Conservation (phyloP, 768 basidiomycete species). For the Rubroboletus pulcherrimus region DNA sequence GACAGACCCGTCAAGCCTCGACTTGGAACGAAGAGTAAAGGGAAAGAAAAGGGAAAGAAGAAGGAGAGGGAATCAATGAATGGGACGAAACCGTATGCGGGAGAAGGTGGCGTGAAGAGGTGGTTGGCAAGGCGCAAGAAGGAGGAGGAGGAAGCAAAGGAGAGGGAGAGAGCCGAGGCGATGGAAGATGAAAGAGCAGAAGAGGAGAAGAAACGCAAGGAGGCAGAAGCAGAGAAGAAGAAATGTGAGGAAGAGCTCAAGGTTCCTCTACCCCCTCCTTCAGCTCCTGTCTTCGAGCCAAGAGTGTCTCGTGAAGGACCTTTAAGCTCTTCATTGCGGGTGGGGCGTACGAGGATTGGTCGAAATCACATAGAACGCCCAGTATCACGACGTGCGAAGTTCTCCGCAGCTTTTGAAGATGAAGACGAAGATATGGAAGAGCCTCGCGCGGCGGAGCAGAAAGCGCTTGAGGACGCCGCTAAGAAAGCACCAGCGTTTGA, state of each 20-base stretch:
- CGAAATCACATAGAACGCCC: constrained; percentile 64
- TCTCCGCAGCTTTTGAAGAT: constrained; percentile 62
- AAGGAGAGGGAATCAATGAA: constrained; percentile 39
- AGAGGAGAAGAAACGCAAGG: constrained; percentile 23
- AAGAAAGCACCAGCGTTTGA: constrained; percentile 56
- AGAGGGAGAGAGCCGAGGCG: constrained; percentile 32
- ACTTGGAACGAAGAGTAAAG: constrained; percentile 39
- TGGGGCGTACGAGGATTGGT: constrained; percentile 55
- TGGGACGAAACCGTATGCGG: constrained; percentile 73
- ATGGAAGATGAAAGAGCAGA: constrained; percentile 34
- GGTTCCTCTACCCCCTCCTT: constrained; percentile 14
- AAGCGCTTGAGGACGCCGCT: constrained; percentile 51
- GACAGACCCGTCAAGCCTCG: constrained; percentile 49
- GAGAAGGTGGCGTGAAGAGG: constrained; percentile 76
- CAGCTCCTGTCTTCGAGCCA: constrained; percentile 20
- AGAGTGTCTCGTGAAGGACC: constrained; percentile 18
- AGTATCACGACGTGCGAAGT: constrained; percentile 46
- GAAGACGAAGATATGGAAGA: constrained; percentile 43
- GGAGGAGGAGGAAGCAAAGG: constrained; percentile 50
- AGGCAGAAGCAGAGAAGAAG: constrained; percentile 18
- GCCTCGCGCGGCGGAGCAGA: constrained; percentile 41
- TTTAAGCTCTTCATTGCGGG: constrained; percentile 53
- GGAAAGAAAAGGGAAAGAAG: constrained; percentile 36
- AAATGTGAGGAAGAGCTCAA: constrained; percentile 16
- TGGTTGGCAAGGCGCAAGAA: constrained; percentile 58